phyloP scores from a whole-genome alignment of 139 green algal genomes.

The Auxenochlorella pyrenoidosa region DNA sequence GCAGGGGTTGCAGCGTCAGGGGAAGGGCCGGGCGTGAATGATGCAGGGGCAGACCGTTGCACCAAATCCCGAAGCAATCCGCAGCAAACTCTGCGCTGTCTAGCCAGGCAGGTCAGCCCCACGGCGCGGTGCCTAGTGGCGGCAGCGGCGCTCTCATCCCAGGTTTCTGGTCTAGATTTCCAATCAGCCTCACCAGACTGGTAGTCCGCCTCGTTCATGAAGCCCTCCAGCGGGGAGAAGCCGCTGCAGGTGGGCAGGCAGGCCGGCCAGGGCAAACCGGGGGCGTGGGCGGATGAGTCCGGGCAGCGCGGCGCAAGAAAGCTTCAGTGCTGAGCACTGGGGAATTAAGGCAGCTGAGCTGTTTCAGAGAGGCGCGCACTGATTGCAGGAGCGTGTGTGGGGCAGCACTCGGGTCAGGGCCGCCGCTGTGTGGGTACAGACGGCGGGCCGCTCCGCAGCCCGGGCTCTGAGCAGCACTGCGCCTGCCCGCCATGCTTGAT shows the following conservation, averaged over 20 bases:
- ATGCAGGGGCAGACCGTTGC: too few species aligned
- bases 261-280: neutral
- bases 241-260: slow-evolving; percentile 50
- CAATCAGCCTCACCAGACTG: slow-evolving; percentile 38
- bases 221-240: slow-evolving; percentile 91
- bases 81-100: too few species aligned
- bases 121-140: too few species aligned
- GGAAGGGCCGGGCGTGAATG: neutral
- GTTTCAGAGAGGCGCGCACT: too few species aligned
- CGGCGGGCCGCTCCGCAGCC: too few species aligned
- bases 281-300: neutral
- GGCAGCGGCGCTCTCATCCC: too few species aligned
- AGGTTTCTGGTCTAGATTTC: too few species aligned
- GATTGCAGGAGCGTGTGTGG: neutral
- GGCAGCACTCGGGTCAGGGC: neutral
- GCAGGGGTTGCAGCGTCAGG: neutral
- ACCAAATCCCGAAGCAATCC: too few species aligned
- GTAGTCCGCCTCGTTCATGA: slow-evolving; percentile 89
- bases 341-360: too few species aligned
- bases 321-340: neutral
- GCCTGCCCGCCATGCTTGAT: neutral
- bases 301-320: neutral
- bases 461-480: too few species aligned
- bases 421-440: too few species aligned
- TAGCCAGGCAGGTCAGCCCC: too few species aligned